Base-by-base conservation (phyloP, 768 basidiomycete species). In the Leccinum obscurum region DNA sequence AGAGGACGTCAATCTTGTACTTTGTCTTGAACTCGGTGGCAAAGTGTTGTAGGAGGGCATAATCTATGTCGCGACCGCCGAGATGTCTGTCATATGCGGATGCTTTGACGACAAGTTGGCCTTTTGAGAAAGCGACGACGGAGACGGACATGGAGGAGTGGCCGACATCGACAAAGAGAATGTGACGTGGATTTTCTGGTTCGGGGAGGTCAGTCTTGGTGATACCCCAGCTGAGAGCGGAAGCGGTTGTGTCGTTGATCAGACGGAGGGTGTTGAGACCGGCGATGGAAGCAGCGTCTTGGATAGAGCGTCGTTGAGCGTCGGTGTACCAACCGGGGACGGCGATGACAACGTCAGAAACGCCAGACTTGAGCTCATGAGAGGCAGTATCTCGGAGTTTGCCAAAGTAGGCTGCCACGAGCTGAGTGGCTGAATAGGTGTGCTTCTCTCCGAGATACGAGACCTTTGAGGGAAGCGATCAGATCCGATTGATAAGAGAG, bases 261-360 rank as follows among this genome's bases (percentile, higher is more conserved):
- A 99, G 83, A 55, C 96, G 92, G 62, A 98, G 91, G 64, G 86
- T 78, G 76, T 94, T 97, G 62, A 98, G 84, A 60, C 90, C 88
- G 57, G 92, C 93, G 68, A 99, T 93, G 60, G 85, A 70, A 48
- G 94, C 94, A 32, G 97, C 94, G 67, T 95, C 93, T 59, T 94
- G 83, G 62, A 96, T 71, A 0, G 95, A 94, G 35, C 95, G 85
- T 57, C 96, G 85, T 75, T 99, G 97, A 55, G 87, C 77, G 69
- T 99, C 96, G 64, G 95, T 93, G 81, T 86, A 99, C 93, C 94
- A 98, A 57, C 92, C 94, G 10, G 97, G 97, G 48, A 98, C 90
- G 60, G 97, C 88, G 76, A 99, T 92, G 66, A 98, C 95, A 66
- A 98, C 85, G 75, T 99, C 95, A 41, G 88, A 87, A 55, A 98